A percentile compares a stretch with the other conserved stretches of the same genome.
Conservation (phyloP, 352 stramenopile species). For the Phytophthora foliorum region DNA sequence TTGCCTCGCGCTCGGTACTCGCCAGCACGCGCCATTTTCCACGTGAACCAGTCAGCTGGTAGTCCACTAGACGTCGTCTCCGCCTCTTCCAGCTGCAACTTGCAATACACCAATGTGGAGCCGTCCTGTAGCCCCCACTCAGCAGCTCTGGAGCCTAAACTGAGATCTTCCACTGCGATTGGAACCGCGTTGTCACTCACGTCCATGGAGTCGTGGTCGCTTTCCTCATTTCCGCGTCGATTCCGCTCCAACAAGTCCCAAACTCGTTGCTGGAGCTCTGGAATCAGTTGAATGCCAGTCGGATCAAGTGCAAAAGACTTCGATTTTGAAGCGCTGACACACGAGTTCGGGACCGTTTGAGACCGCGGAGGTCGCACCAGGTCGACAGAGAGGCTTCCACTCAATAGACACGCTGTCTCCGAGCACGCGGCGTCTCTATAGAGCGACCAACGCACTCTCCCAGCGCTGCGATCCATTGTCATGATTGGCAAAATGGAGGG, state of each 20-base stretch:
- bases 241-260: constrained; percentile 21
- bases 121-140: constrained; percentile 24
- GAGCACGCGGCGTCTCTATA: constrained; percentile 29
- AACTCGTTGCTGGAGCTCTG: constrained; percentile 38
- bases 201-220: neutral
- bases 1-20: constrained; percentile 65
- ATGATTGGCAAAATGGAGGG: constrained; percentile 17
- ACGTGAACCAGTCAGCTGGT: constrained; percentile 53
- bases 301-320: constrained; percentile 17
- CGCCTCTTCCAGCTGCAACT: constrained; percentile 31
- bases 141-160: constrained; percentile 27
- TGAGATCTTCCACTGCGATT: constrained; percentile 40
- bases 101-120: constrained; percentile 37
- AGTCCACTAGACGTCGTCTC: constrained; percentile 1
- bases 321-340: constrained; percentile 11
- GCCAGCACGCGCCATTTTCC: constrained; percentile 56
- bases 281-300: constrained; percentile 38
- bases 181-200: constrained; percentile 27
- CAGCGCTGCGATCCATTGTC: constrained; percentile 7
- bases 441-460: constrained; percentile 44
- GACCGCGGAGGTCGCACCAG: constrained; percentile 9
- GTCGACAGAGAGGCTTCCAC: constrained; percentile 30
- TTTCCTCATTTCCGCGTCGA: neutral
- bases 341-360: constrained; percentile 4
- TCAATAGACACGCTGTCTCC: constrained; percentile 22